Percentiles rank a stretch among this genome's conserved stretches.
Evolutionary conservation across 208 protist species (phyloP).

Genomic region (Trypanosoma cruzi): DNA sequence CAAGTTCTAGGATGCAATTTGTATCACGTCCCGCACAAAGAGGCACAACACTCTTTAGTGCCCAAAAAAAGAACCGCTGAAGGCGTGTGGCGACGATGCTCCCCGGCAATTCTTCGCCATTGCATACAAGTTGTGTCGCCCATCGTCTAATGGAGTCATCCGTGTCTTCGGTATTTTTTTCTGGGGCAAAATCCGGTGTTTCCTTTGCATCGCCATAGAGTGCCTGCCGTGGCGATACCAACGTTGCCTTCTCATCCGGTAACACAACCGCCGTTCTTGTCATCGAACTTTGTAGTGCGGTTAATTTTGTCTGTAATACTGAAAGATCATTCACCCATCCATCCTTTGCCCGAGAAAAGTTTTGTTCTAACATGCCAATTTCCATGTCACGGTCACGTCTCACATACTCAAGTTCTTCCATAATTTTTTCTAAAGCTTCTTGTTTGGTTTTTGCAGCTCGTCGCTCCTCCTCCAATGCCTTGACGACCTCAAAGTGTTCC

Average conservation of each 20-base stretch:
- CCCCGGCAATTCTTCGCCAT: slow-evolving; percentile 24
- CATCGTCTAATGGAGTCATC: slow-evolving; percentile 28
- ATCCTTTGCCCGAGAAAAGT: slow-evolving; percentile 51
- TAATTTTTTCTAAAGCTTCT: slow-evolving; percentile 47
- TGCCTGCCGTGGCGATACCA: slow-evolving; percentile 14
- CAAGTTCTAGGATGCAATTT: slow-evolving; percentile 44
- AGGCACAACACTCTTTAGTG: slow-evolving; percentile 39
- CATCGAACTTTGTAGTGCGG: slow-evolving; percentile 38
- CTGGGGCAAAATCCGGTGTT: neutral
- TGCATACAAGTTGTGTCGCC: slow-evolving; percentile 31
- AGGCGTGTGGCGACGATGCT: slow-evolving; percentile 30
- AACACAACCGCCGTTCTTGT: slow-evolving; percentile 28
- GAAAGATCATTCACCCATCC: slow-evolving; percentile 57
- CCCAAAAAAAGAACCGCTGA: slow-evolving; percentile 41
- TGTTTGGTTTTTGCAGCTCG: slow-evolving; percentile 43
- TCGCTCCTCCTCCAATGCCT: slow-evolving; percentile 59
- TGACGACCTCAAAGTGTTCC: slow-evolving; percentile 53
- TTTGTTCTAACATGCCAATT: slow-evolving; percentile 46
- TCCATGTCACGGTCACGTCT: slow-evolving; percentile 55
- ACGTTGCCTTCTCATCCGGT: slow-evolving; percentile 1
- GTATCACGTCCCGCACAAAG: slow-evolving; percentile 24
- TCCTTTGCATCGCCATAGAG: slow-evolving; percentile 18
- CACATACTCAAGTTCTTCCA: slow-evolving; percentile 49
- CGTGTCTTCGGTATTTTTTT: neutral
- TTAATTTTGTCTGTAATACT: slow-evolving; percentile 60